These are phyloP conservation scores for Saccharomyces jurei DNA, from an alignment of 805 yeast genomes.

Conservation along the genomic window DNA sequence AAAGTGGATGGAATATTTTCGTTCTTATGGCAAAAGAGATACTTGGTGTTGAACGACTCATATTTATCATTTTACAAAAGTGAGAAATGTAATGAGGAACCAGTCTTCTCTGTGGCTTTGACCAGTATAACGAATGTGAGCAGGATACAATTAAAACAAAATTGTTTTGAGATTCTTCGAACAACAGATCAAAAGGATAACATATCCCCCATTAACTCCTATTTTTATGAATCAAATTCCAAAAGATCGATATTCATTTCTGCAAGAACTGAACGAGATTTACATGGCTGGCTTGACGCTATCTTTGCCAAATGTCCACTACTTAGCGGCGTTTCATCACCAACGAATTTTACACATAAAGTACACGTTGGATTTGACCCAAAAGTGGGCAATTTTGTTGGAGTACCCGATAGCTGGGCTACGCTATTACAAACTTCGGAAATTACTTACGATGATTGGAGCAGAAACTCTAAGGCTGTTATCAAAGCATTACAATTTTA, in stretches of 20 bases:
- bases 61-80: slow-evolving; percentile 63
- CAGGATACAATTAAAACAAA: slow-evolving; percentile 59
- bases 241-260: slow-evolving; percentile 60
- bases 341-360: slow-evolving; percentile 84
- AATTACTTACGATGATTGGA: slow-evolving; percentile 85
- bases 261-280: slow-evolving; percentile 65
- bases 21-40: slow-evolving; percentile 85
- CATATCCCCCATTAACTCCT: slow-evolving; percentile 4
- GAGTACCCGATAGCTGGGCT: slow-evolving; percentile 85
- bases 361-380: slow-evolving; percentile 85
- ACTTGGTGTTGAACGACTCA: slow-evolving; percentile 63
- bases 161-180: slow-evolving; percentile 67
- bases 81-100: slow-evolving; percentile 40
- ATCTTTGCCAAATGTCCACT: slow-evolving; percentile 66
- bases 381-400: slow-evolving; percentile 72
- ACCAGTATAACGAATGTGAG: slow-evolving; percentile 52
- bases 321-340: slow-evolving; percentile 63
- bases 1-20: slow-evolving; percentile 84
- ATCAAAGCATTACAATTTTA: slow-evolving; percentile 84
- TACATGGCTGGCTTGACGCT: slow-evolving; percentile 83
- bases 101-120: slow-evolving; percentile 43
- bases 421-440: slow-evolving; percentile 40
- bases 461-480: slow-evolving; percentile 90
- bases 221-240: slow-evolving; percentile 14
- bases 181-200: slow-evolving; percentile 23